These are phyloP conservation scores for Debaryomyces tyrocola DNA, from an alignment of 805 yeast species.

Conservation along the genomic window DNA sequence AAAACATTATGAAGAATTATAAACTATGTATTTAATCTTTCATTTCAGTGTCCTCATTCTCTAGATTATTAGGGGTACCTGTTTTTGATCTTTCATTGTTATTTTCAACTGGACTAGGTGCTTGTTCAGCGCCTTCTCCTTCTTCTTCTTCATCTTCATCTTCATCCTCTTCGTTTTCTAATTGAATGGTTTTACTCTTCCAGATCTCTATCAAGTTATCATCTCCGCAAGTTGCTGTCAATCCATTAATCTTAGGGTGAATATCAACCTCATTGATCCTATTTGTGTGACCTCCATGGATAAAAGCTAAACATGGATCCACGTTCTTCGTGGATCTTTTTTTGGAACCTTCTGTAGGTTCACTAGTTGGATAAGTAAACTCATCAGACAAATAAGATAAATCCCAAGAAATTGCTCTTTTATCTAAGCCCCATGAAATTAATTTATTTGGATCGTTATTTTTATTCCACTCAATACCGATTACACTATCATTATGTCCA, in stretches of 20 bases:
- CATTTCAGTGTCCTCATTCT: neutral
- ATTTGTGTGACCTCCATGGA: conserved; percentile 86
- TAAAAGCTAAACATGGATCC: conserved; percentile 75
- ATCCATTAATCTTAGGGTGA: conserved; percentile 59
- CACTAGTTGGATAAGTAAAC: conserved; percentile 34
- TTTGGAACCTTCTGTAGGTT: conserved; percentile 45
- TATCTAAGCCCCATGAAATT: conserved; percentile 62
- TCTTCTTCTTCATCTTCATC: conserved; percentile 13
- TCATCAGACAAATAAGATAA: conserved; percentile 58
- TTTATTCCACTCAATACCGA: conserved; percentile 50
- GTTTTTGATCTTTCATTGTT: neutral
- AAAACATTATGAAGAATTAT: too few species aligned
- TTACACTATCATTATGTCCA: conserved; percentile 56
- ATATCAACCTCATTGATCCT: conserved; percentile 66
- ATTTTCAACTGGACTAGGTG: neutral
- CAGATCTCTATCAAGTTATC: conserved; percentile 76
- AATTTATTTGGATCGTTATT: conserved; percentile 50
- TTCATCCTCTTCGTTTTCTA: conserved; percentile 34
- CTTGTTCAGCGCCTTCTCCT: conserved; percentile 6
- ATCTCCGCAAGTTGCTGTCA: conserved; percentile 69
- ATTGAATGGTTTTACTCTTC: conserved; percentile 58
- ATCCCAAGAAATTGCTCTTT: conserved; percentile 76
- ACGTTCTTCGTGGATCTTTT: conserved; percentile 50
- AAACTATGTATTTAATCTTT: neutral
- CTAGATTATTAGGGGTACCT: neutral